Percentiles rank a stretch among this genome's conserved stretches.
Conservation (phyloP, 2,329 filamentous ascomycete species). For the Xylariaceae sp. region DNA sequence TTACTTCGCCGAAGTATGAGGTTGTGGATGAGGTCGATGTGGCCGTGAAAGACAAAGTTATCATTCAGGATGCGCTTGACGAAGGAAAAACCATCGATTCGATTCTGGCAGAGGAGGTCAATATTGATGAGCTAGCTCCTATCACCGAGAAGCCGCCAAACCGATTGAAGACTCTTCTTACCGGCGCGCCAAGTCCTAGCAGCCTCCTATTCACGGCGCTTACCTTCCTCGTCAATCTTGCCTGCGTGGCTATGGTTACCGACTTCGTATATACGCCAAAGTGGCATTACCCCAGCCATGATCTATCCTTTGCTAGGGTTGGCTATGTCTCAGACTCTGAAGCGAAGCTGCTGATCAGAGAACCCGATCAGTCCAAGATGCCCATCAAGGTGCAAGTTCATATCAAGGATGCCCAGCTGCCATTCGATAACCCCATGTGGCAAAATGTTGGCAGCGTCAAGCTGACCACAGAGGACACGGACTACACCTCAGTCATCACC, state of each 20-base stretch:
- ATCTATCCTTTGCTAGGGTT: constrained; percentile 78
- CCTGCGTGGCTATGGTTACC: constrained; percentile 61
- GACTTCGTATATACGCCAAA: constrained; percentile 75
- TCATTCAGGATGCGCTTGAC: constrained; percentile 34
- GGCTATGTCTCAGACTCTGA: constrained; percentile 79
- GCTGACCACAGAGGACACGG: constrained; percentile 67
- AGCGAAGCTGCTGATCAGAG: constrained; percentile 77
- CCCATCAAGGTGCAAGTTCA: constrained; percentile 68
- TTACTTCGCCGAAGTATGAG: constrained; percentile 51
- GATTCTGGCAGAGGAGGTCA: constrained; percentile 46
- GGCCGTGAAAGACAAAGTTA: constrained; percentile 43
- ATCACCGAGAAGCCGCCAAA: constrained; percentile 52
- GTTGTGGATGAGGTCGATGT: constrained; percentile 57
- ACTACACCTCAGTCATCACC: constrained; percentile 70
- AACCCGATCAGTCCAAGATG: constrained; percentile 69
- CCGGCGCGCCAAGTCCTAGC: constrained; percentile 69
- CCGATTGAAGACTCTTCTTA: constrained; percentile 61
- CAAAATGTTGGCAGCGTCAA: constrained; percentile 59
- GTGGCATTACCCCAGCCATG: constrained; percentile 61
- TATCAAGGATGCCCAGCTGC: constrained; percentile 45
- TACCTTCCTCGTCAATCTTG: constrained; percentile 67
- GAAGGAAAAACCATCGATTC: constrained; percentile 30
- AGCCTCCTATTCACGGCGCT: constrained; percentile 59
- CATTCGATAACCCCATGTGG: constrained; percentile 58
- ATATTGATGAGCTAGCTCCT: constrained; percentile 58